phyloP scores from a whole-genome alignment of 1,284 basidiomycete genomes.

The Heterobasidion annosum region DNA sequence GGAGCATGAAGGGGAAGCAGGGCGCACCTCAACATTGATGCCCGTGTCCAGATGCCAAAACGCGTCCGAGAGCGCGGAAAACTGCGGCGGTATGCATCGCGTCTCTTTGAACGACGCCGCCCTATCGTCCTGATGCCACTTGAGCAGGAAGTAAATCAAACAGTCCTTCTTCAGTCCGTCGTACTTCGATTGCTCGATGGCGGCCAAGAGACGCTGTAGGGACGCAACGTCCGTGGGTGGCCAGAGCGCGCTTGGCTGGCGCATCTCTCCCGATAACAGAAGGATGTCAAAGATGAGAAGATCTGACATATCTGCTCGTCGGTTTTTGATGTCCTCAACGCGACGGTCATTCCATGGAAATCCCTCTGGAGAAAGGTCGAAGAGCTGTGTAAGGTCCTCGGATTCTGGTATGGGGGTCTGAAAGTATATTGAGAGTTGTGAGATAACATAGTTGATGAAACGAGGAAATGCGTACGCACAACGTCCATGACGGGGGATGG shows the following conservation, averaged over 20 bases:
- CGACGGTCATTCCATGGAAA: slow-evolving; percentile 43
- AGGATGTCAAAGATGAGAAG: slow-evolving; percentile 67
- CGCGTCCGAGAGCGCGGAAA: slow-evolving; percentile 61
- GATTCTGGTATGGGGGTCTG: slow-evolving; percentile 8
- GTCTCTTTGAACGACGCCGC: slow-evolving; percentile 46
- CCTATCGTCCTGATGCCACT: slow-evolving; percentile 60
- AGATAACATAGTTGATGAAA: too few species aligned
- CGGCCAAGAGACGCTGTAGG: slow-evolving; percentile 46
- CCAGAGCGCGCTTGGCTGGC: slow-evolving; percentile 47
- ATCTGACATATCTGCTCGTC: slow-evolving; percentile 54
- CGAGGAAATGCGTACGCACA: neutral
- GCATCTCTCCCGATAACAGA: slow-evolving; percentile 53
- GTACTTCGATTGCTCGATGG: slow-evolving; percentile 52
- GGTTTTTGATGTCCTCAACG: slow-evolving; percentile 45
- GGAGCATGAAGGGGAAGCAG: neutral
- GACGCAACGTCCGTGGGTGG: slow-evolving; percentile 50
- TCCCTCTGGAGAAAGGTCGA: slow-evolving; percentile 31
- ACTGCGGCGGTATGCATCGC: slow-evolving; percentile 62
- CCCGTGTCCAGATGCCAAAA: slow-evolving; percentile 74
- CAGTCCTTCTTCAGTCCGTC: slow-evolving; percentile 72
- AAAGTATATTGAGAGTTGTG: too few species aligned
- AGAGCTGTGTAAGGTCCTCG: slow-evolving; percentile 24
- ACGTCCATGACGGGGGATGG: neutral
- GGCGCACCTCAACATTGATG: slow-evolving; percentile 48
- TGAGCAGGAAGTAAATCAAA: slow-evolving; percentile 67